phyloP scores from a whole-genome alignment of 2,329 filamentous ascomycete species.

The Fusarium nygamai region DNA sequence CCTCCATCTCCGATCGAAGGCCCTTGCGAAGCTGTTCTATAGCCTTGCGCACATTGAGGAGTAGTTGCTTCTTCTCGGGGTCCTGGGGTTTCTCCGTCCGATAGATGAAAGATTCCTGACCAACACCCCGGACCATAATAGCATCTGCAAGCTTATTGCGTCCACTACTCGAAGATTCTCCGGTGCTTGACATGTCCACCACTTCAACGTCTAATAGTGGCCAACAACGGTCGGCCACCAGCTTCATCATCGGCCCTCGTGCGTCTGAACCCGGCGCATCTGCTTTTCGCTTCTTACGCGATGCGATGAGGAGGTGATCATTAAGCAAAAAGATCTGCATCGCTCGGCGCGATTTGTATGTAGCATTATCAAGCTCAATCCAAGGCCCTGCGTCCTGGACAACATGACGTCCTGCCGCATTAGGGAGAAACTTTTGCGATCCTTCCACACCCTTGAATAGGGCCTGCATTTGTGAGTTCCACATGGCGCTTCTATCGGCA shows the following conservation, averaged over 20 bases:
- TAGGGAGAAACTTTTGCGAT: constrained; percentile 95
- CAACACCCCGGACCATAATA: constrained; percentile 87
- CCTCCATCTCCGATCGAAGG: constrained; percentile 86
- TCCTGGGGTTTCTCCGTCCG: constrained; percentile 85
- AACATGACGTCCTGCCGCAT: constrained; percentile 89
- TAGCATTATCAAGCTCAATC: constrained; percentile 97
- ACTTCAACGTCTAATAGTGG: constrained; percentile 91
- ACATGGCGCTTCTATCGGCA: constrained; percentile 71
- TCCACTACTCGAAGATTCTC: constrained; percentile 60
- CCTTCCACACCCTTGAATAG: constrained; percentile 98
- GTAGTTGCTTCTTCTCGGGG: constrained; percentile 79
- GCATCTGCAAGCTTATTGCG: constrained; percentile 80
- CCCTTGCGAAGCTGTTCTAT: constrained; percentile 91
- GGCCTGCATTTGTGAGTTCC: constrained; percentile 76
- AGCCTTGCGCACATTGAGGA: constrained; percentile 91
- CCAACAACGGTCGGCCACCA: constrained; percentile 95
- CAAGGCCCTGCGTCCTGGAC: constrained; percentile 91
- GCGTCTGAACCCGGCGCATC: constrained; percentile 67
- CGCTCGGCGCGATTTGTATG: constrained; percentile 89
- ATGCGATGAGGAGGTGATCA: constrained; percentile 91
- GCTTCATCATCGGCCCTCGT: constrained; percentile 71
- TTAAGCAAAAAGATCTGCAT: constrained; percentile 95
- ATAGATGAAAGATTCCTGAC: constrained; percentile 93
- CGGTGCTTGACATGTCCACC: constrained; percentile 81
- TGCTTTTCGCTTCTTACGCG: constrained; percentile 88